A percentile compares a stretch with the other conserved stretches of the same genome.
These are phyloP conservation scores for Hypoxylon rickii DNA, from an alignment of 495 filamentous ascomycete species.

Conservation along the genomic window DNA sequence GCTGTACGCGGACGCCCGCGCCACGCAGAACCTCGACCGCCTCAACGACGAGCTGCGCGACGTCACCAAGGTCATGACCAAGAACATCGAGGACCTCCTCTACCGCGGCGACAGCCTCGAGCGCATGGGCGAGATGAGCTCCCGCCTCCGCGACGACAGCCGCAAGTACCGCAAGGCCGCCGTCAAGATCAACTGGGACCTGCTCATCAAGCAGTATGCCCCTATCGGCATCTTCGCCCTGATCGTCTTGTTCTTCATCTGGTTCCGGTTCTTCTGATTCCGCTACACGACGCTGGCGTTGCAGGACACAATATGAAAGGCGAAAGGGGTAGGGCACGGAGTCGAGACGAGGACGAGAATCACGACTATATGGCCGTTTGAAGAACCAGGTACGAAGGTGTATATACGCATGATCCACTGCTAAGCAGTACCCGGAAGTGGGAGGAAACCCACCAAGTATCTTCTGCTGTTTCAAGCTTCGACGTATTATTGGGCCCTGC, in stretches of 20 bases:
- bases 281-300: too few species aligned
- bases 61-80: slow-evolving; percentile 99
- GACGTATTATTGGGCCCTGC: slow-evolving; percentile 9
- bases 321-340: too few species aligned
- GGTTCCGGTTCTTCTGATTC: slow-evolving; percentile 88
- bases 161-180: slow-evolving; percentile 91
- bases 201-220: slow-evolving; percentile 95
- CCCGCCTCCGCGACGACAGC: slow-evolving; percentile 84
- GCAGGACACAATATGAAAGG: too few species aligned
- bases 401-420: too few species aligned
- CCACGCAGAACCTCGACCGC: slow-evolving; percentile 83
- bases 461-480: not conserved
- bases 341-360: too few species aligned
- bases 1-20: slow-evolving; percentile 91
- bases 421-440: slow-evolving; percentile 22
- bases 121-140: slow-evolving; percentile 94
- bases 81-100: slow-evolving; percentile 98
- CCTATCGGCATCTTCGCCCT: slow-evolving; percentile 79
- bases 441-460: slow-evolving; percentile 1
- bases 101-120: slow-evolving; percentile 95
- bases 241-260: slow-evolving; percentile 82
- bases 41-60: slow-evolving; percentile 95
- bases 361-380: too few species aligned
- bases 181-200: slow-evolving; percentile 97
- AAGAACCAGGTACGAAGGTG: too few species aligned